These are phyloP conservation scores for Colletotrichum endophyticum DNA, from an alignment of 2,329 filamentous ascomycete genomes.

Conservation along the genomic window DNA sequence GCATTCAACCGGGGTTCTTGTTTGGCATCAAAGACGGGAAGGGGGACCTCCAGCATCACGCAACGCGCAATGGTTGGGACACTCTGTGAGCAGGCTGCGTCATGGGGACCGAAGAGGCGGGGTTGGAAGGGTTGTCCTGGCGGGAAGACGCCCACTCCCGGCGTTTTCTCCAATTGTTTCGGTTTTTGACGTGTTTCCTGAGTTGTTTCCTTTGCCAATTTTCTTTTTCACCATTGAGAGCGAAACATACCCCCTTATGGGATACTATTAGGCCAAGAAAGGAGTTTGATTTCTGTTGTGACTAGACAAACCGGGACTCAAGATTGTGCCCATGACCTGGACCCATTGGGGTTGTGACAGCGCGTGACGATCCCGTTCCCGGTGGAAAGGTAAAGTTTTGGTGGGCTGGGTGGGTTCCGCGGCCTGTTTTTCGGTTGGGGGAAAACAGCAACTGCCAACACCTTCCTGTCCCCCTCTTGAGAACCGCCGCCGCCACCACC, in stretches of 20 bases:
- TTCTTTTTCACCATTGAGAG: not conserved
- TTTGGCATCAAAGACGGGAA: conserved; percentile 17
- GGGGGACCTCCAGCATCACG: not conserved
- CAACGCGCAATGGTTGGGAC: not conserved
- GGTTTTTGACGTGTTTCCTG: not conserved
- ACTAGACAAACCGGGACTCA: not conserved
- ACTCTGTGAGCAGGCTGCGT: not conserved
- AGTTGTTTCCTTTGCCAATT: not conserved
- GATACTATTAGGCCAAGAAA: conserved; percentile 12
- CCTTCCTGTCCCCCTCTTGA: not conserved
- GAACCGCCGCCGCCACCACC: not conserved
- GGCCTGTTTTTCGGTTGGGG: not conserved
- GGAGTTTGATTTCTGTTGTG: conserved; percentile 2
- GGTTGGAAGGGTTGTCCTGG: not conserved
- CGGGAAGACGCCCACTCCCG: not conserved
- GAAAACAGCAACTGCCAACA: not conserved
- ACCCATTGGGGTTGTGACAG: not conserved
- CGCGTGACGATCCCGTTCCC: not conserved
- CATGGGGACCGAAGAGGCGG: not conserved
- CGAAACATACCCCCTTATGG: conserved; percentile 15
- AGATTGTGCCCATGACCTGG: not conserved
- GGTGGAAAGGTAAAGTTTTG: not conserved
- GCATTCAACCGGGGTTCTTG: conserved; percentile 15
- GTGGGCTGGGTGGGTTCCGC: not conserved
- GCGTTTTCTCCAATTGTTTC: not conserved